Evolutionary conservation across 2,329 filamentous ascomycete species (phyloP), one percentile per base, ranked within the genome.

Genomic region (Fusarium buxicola): DNA sequence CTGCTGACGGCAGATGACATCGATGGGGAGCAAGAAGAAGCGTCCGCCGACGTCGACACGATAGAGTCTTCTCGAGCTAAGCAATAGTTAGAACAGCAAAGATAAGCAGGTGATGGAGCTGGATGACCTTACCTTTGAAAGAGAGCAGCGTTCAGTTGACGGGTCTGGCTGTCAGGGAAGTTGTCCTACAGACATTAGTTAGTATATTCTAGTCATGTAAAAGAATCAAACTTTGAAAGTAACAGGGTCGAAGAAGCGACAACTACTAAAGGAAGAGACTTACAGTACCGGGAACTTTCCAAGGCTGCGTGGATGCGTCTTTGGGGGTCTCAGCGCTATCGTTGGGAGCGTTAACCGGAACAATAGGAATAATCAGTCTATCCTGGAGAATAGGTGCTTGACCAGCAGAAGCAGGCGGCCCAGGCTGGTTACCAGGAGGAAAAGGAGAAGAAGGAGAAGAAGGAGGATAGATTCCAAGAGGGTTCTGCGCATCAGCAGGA

Each of bases 231-330:
- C 21, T 21, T 21, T 21, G 21, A 21, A 40, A 10, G 7, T 1
- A 5, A 21, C 7, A 11, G 5, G 16, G 28, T 7, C 6, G 21
- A 6, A 6, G 21, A 34, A 13, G 12, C 3, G 7, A 8, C 5
- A n/a, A 9, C 2, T 15, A 28, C 10, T 3, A 15, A 27, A 27
- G 3, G 28, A 25, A 9, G 8, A 11, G 2, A 58, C 61, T 59
- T 40, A 65, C 61, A 16, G n/a, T 31, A 5, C 53, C 45, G 4
- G 48, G 52, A 7, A 65, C 12, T 7, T 24, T 21, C 43, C 45
- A 65, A 18, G 18, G 39, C 4, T 16, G 53, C 12, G 15, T 8
- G 2, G 3, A 5, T 5, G 8, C 7, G 1, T 16, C 30, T 10
- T 34, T 35, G 5, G 16, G 5, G 2, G 10, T 2, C 1, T 46